Conservation (phyloP, 148 eudicot species). For the Dysphania ambrosioides region DNA sequence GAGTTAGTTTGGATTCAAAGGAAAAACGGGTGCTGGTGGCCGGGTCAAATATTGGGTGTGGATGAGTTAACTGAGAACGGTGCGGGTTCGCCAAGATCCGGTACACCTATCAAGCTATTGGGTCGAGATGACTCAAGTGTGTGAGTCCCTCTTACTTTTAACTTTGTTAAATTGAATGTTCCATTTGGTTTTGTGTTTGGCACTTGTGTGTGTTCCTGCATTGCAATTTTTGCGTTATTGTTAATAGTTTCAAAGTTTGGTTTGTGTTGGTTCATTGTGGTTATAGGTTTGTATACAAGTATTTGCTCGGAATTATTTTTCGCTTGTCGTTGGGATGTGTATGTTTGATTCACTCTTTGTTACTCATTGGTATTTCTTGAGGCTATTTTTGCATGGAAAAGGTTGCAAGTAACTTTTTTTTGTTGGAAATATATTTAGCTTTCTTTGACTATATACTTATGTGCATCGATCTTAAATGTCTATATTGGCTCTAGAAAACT, state of each 20-base stretch:
- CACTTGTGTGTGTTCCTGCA: neutral
- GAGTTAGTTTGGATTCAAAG: conserved; percentile 83
- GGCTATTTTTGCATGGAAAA: neutral
- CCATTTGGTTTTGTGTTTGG: neutral
- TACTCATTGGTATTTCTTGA: neutral
- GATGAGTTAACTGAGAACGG: conserved; percentile 47
- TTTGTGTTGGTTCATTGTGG: neutral
- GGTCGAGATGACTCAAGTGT: conserved; percentile 72
- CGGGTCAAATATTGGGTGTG: conserved; percentile 57
- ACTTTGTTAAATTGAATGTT: neutral
- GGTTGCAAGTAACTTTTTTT: neutral
- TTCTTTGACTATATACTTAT: neutral
- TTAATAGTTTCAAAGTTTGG: neutral
- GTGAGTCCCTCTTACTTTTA: conserved; percentile 48
- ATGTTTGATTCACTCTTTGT: neutral
- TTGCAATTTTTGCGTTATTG: neutral
- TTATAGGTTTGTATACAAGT: too few relatives aligned
- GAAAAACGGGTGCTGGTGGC: conserved; percentile 89
- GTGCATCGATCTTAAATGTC: neutral
- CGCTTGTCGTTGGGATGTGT: neutral
- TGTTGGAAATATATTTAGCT: neutral
- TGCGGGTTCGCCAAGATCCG: conserved; percentile 42
- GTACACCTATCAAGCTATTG: conserved; percentile 73
- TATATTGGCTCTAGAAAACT: neutral
- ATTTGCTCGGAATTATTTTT: too few relatives aligned